Evolutionary conservation across 176 grass and related monocot species (phyloP).

Genomic region (Dendrocalamus sinicus): DNA sequence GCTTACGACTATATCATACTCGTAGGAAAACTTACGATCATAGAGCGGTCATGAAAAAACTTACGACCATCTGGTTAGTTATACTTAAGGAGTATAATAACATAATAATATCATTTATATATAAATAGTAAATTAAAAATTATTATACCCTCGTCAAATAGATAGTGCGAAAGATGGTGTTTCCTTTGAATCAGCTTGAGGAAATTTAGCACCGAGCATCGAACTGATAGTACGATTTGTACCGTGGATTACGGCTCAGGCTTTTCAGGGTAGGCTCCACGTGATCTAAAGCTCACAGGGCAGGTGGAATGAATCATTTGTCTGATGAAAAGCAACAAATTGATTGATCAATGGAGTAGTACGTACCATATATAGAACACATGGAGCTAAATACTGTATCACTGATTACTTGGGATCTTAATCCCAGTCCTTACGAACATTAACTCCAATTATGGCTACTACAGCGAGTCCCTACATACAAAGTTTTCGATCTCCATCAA

Average conservation of each 20-base stretch:
- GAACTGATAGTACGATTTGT: conserved; percentile 6
- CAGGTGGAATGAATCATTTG: conserved; percentile 17
- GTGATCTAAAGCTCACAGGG: neutral
- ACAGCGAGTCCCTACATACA: neutral
- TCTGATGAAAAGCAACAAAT: neutral
- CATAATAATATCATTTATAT: too few relatives aligned
- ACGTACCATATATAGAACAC: neutral
- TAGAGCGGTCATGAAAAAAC: too few relatives aligned
- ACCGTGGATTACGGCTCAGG: conserved; percentile 3
- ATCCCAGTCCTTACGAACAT: neutral
- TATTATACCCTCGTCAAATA: too few relatives aligned
- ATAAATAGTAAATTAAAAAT: too few relatives aligned
- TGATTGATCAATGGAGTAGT: neutral
- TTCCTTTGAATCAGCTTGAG: neutral
- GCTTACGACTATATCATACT: too few relatives aligned
- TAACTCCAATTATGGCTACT: neutral
- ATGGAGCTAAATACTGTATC: neutral
- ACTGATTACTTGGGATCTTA: neutral
- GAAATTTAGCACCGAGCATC: neutral
- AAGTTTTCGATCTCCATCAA: neutral
- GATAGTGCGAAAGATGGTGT: too few relatives aligned
- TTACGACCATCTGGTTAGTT: too few relatives aligned
- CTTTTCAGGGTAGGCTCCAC: conserved; percentile 15
- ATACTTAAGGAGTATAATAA: too few relatives aligned
- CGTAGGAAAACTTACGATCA: too few relatives aligned